These are phyloP conservation scores for Sphaceloma murrayae DNA, from an alignment of 2,329 filamentous ascomycete species.

Conservation along the genomic window DNA sequence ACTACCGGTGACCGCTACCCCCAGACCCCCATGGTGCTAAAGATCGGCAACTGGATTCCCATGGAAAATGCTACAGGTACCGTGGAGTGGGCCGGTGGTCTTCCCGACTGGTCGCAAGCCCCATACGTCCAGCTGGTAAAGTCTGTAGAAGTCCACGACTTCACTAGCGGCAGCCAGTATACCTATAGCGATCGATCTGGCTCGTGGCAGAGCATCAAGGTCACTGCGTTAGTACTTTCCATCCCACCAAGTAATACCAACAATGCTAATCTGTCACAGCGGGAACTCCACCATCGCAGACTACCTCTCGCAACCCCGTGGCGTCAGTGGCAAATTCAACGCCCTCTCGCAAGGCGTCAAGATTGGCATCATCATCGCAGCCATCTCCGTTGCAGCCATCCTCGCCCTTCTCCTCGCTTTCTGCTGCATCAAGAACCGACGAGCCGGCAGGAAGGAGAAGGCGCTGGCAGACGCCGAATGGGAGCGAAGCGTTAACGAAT, in stretches of 20 bases:
- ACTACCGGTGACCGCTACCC: conserved; percentile 57
- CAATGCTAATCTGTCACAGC: conserved; percentile 18
- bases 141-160: conserved; percentile 29
- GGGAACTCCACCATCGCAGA: conserved; percentile 31
- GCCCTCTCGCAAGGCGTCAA: conserved; percentile 39
- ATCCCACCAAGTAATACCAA: not conserved
- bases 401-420: conserved; percentile 29
- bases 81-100: conserved; percentile 32
- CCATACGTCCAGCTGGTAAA: conserved; percentile 31
- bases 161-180: conserved; percentile 31
- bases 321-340: conserved; percentile 33
- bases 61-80: conserved; percentile 43
- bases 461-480: conserved; percentile 40
- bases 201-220: conserved; percentile 38
- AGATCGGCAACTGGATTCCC: conserved; percentile 68
- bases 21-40: conserved; percentile 64
- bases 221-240: conserved; percentile 31
- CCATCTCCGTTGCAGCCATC: conserved; percentile 34
- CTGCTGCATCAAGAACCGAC: conserved; percentile 43
- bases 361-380: conserved; percentile 39
- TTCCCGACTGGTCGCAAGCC: conserved; percentile 27
- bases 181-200: conserved; percentile 33
- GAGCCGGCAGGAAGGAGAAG: conserved; percentile 41
- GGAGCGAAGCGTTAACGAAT: conserved; percentile 32
- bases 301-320: conserved; percentile 29